Evolutionary conservation across 805 yeast species (phyloP).

Genomic region (Priceomyces fermenticarens): DNA sequence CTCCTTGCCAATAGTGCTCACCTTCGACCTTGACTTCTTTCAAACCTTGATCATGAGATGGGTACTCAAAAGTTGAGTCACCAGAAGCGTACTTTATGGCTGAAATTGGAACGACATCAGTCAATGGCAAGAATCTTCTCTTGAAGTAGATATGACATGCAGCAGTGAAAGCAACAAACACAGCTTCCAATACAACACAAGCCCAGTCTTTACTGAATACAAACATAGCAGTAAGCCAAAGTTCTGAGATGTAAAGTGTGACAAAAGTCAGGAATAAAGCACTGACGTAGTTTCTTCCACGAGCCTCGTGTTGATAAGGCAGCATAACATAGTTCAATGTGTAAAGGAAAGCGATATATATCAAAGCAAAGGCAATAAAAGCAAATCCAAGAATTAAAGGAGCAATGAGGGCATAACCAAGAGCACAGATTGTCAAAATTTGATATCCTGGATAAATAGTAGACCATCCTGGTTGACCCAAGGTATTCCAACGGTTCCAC

Average conservation of each 20-base stretch:
- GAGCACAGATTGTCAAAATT: constrained; percentile 65
- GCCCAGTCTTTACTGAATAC: constrained; percentile 81
- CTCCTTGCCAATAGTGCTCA: constrained; percentile 44
- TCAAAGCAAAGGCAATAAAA: constrained; percentile 52
- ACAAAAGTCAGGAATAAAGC: constrained; percentile 72
- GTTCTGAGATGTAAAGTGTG: constrained; percentile 68
- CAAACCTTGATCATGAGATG: constrained; percentile 62
- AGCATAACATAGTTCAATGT: constrained; percentile 60
- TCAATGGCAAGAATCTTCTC: constrained; percentile 56
- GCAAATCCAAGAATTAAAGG: constrained; percentile 71
- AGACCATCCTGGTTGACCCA: constrained; percentile 77
- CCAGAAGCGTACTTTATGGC: constrained; percentile 50
- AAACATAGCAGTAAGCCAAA: constrained; percentile 67
- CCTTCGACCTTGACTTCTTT: constrained; percentile 55
- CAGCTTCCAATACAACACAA: constrained; percentile 65
- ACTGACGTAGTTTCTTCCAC: constrained; percentile 72
- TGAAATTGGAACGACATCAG: constrained; percentile 69
- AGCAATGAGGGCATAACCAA: constrained; percentile 76
- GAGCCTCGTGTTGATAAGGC: constrained; percentile 54
- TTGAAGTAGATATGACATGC: constrained; percentile 57
- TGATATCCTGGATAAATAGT: constrained; percentile 76
- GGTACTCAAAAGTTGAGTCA: constrained; percentile 47
- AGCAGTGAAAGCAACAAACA: constrained; percentile 57
- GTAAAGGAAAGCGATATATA: constrained; percentile 63
- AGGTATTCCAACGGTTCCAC: constrained; percentile 71